Conservation (phyloP, 208 protist genomes). For the Strigomonas galati region DNA sequence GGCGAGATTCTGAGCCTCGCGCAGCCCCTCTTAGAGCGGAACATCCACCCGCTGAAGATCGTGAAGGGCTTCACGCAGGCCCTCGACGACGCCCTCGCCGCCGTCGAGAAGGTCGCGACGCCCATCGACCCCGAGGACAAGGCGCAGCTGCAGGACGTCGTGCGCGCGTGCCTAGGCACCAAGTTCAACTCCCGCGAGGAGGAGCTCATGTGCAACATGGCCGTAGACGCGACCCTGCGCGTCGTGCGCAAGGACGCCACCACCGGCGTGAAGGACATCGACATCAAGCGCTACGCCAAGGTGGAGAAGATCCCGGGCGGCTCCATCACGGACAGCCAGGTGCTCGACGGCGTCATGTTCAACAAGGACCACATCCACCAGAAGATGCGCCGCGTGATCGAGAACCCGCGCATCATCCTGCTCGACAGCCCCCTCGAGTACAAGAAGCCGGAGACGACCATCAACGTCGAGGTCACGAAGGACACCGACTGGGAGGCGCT, state of each 20-base stretch:
- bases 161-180: slow-evolving; percentile 96
- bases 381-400: slow-evolving; percentile 98
- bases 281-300: slow-evolving; percentile 99
- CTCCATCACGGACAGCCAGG: slow-evolving; percentile 96
- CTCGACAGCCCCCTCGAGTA: slow-evolving; percentile 99
- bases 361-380: slow-evolving; percentile 99
- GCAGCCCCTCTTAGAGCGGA: slow-evolving; percentile 97
- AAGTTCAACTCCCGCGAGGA: slow-evolving; percentile 98
- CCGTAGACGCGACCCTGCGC: slow-evolving; percentile 97
- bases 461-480: slow-evolving; percentile 97
- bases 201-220: slow-evolving; percentile 97
- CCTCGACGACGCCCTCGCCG: slow-evolving; percentile 95
- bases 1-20: slow-evolving; percentile 98
- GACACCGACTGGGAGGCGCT: slow-evolving; percentile 97
- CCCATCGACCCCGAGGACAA: slow-evolving; percentile 93
- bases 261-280: slow-evolving; percentile 95
- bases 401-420: slow-evolving; percentile 98
- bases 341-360: slow-evolving; percentile 99
- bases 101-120: slow-evolving; percentile 92
- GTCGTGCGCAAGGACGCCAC: slow-evolving; percentile 87
- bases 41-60: slow-evolving; percentile 99
- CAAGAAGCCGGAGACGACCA: slow-evolving; percentile 99
- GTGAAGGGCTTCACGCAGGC: slow-evolving; percentile 96
- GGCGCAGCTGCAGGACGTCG: slow-evolving; percentile 86
- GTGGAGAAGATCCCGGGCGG: slow-evolving; percentile 99